Base-by-base conservation (phyloP, 2,329 filamentous ascomycete species). In the Tolypocladium amazonense region DNA sequence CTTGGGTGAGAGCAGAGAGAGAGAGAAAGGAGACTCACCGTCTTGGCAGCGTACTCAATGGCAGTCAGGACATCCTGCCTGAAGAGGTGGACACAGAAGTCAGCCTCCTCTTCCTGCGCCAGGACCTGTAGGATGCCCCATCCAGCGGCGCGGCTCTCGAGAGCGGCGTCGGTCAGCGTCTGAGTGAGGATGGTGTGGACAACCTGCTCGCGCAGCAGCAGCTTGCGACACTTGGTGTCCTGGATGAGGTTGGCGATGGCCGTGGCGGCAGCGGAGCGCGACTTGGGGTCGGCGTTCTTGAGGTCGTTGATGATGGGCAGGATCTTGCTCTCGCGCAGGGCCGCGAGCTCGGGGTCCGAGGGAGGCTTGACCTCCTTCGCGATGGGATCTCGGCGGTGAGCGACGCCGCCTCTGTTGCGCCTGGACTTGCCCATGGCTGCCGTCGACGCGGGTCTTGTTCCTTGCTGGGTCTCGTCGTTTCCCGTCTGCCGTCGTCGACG, bases 41-140 rank as follows among this genome's bases (percentile, higher is more conserved):
- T 76, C 58, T 77, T 77, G 57, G 78, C 73, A 18, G 83, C 83
- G 68, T 81, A 79, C 60, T 82, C 79, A 60, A 88, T 77, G 25
- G 85, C 83, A 35, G 81, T 83, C 61, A 88, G 67, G 18, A 87
- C 71, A 68, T 88, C 85, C 35, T 82, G 74, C 52, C 86, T 76
- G 66, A 81, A 88, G 60, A 89, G 70, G 65, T 88, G 85, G 25
- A 88, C 75, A 63, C 84, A 86, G 61, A 88, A 88, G 66, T 88
- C 86, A 15, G 81, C 75, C 65, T 87, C 85, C 69, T 88, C 86
- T 67, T 87, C 81, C 62, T 82, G 75, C 2, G 81, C 82, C 58
- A 89, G 75, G 50, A 83, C 79, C 63, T 81, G 79, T 58, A 89
- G 73, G 63, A 88, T 86, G 15, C 82, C 81, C 86, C 86, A 89